Evolutionary conservation across 768 basidiomycete genomes (phyloP), one percentile per base, ranked within the genome.

Genomic region (Imleria badia): DNA sequence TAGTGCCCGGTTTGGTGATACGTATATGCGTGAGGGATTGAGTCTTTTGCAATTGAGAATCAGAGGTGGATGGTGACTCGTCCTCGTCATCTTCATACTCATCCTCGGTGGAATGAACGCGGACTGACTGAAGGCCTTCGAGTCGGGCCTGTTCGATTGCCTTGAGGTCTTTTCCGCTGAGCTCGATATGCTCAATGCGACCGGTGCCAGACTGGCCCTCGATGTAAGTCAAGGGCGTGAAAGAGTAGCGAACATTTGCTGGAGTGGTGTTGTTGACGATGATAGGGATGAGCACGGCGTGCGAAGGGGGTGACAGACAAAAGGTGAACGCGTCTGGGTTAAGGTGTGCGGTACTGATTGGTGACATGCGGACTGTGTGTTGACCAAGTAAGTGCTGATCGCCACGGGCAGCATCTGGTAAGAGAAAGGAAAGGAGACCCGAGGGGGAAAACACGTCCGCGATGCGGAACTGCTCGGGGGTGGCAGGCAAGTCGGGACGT

Each of bases 211-310:
- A 67, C 23, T 75, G 72, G 26, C 48, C 64, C 60, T 69, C 78
- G 63, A 59, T 75, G 54, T 76, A 73, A 11, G 76, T 84, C 23
- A 94, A 78, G 1, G 90, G 84, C 1, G 83, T 80, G 9, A 94
- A 69, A 5, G 85, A 85, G 66, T 95, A 97, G 52, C 78, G 81
- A 47, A 97, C 72, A 48, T 79, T 78, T 13, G 78, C 76, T 5
- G 91, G 81, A n/a, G 78, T 78, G 10, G 95, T 94, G 71, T 96
- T 95, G 75, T 98, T 97, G 69, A 97, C 80, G 42, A 95, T 78
- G 33, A 97, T 73, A 1, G 95, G 95, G 44, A 97, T 74, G 49
- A 92, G 80, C 30, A 89, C 81, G 48, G 78, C 76, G 8, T 73
- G 71, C 11, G 76, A 72, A 42, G 78, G 73, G 11, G 77, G 68